phyloP scores from a whole-genome alignment of 441 rosid species.

The Corymbia citriodora region DNA sequence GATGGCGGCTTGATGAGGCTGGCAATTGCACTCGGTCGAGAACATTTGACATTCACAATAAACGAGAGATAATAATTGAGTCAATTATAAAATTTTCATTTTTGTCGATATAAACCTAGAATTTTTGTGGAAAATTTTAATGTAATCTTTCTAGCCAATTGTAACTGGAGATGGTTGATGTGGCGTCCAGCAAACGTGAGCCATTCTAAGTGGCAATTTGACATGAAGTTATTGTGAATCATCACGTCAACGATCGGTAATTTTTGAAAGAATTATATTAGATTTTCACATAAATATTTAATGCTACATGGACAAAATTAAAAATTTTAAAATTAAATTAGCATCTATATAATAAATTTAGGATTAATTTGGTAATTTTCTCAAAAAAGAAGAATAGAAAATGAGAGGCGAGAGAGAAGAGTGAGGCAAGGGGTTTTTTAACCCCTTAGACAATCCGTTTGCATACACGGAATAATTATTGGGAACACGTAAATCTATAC shows the following conservation, averaged over 20 bases:
- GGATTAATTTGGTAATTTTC: neutral
- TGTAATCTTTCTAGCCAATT: fast-evolving
- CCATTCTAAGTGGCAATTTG: neutral
- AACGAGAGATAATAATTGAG: neutral
- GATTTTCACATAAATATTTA: neutral
- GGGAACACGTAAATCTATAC: neutral
- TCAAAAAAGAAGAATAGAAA: neutral
- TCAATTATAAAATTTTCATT: neutral
- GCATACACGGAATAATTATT: neutral
- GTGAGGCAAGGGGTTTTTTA: neutral
- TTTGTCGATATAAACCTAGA: neutral
- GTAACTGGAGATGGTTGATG: fast-evolving
- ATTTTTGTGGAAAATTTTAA: neutral
- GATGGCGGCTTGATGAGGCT: neutral
- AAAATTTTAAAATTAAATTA: neutral
- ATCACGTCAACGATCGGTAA: fast-evolving
- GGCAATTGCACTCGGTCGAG: neutral
- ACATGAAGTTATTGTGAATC: neutral
- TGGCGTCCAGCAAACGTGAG: neutral
- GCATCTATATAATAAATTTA: neutral
- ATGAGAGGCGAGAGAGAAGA: neutral
- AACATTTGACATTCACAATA: neutral
- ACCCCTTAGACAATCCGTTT: neutral
- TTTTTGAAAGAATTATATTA: neutral
- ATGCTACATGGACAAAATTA: neutral